phyloP scores from a whole-genome alignment of 306 rosid species.

The Mucuna pruriens region DNA sequence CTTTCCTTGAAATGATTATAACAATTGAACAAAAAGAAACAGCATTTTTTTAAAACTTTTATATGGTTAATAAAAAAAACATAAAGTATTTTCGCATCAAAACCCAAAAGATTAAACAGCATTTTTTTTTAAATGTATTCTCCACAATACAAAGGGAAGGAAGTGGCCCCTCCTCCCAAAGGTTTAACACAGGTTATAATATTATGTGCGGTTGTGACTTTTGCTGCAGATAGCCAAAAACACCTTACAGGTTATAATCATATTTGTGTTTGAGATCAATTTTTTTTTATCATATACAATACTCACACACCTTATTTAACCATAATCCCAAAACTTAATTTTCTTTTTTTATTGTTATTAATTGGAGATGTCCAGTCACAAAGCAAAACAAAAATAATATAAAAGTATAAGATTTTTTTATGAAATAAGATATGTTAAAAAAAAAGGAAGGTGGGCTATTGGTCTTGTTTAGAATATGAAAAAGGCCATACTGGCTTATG shows the following conservation, averaged over 20 bases:
- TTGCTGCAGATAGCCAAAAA: background rate
- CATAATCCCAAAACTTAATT: background rate
- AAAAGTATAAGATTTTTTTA: too few relatives aligned
- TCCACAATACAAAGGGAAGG: background rate
- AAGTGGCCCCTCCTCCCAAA: background rate
- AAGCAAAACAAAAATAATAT: background rate
- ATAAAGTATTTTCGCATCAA: background rate
- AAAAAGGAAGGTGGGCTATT: too few relatives aligned
- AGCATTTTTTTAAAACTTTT: background rate
- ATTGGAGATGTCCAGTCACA: background rate
- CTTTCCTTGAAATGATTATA: slow-evolving; percentile 16
- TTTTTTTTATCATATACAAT: too few relatives aligned
- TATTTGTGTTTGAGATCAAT: too few relatives aligned
- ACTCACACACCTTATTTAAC: too few relatives aligned
- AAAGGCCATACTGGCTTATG: too few relatives aligned
- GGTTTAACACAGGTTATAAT: background rate
- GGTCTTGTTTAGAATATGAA: too few relatives aligned
- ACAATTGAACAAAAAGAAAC: too few relatives aligned
- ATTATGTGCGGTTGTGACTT: background rate
- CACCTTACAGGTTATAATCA: background rate
- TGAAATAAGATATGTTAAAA: background rate
- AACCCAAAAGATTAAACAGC: background rate
- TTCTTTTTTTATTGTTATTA: background rate
- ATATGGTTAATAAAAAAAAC: background rate
- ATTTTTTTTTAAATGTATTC: background rate